Conservation (phyloP, 1,139 yeast species). For the Diutina mesorugosa region DNA sequence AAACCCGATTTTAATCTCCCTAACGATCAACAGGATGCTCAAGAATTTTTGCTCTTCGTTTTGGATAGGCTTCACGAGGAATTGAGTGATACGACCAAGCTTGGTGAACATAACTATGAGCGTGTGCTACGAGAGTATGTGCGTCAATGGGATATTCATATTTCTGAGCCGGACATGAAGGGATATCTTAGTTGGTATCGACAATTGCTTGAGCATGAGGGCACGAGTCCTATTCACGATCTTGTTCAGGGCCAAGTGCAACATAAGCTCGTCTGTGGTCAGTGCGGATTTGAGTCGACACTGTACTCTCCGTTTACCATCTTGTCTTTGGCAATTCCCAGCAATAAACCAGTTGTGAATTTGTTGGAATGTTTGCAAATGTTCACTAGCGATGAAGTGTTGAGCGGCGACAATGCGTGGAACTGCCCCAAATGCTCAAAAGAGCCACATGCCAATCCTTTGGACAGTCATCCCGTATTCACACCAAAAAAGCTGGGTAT, state of each 20-base stretch:
- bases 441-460: constrained; percentile 7
- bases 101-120: constrained; percentile 9
- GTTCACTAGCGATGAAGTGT: constrained; percentile 54
- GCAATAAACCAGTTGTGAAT: constrained; percentile 16
- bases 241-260: constrained; percentile 59
- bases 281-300: constrained; percentile 48
- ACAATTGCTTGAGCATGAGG: constrained; percentile 37
- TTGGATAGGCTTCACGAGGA: constrained; percentile 65
- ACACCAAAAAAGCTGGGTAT: constrained; percentile 12
- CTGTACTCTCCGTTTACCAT: constrained; percentile 51
- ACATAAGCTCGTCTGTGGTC: constrained; percentile 45
- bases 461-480: constrained; percentile 15
- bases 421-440: constrained; percentile 57
- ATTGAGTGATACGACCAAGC: constrained; percentile 19
- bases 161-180: constrained; percentile 20
- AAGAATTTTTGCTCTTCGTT: constrained; percentile 55
- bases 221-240: constrained; percentile 53
- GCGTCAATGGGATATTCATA: constrained; percentile 19
- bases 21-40: constrained; percentile 67
- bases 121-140: constrained; percentile 10
- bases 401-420: constrained; percentile 71
- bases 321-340: constrained; percentile 56
- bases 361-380: constrained; percentile 52
- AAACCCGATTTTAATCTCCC: constrained; percentile 62
- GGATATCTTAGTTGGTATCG: constrained; percentile 53